A percentile compares a stretch with the other conserved stretches of the same genome.
These are phyloP conservation scores for Erodium chrysanthum DNA, from an alignment of 441 rosid species.

Conservation along the genomic window DNA sequence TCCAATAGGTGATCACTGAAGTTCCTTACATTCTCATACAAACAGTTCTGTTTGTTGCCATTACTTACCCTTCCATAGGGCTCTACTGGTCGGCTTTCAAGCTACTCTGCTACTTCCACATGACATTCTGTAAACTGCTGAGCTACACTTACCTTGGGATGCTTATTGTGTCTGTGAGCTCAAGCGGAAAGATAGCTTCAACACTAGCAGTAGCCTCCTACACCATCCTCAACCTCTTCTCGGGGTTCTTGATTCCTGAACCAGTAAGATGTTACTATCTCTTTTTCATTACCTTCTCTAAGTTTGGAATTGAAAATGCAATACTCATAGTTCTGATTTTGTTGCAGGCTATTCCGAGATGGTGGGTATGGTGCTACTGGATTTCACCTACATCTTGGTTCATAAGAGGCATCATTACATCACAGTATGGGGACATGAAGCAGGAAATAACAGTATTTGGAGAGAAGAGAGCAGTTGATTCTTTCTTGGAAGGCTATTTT, in stretches of 20 bases:
- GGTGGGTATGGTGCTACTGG: conserved; percentile 41
- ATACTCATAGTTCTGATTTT: neutral
- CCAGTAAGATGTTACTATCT: conserved; percentile 9
- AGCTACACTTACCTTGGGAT: conserved; percentile 18
- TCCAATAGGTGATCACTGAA: neutral
- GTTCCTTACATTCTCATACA: neutral
- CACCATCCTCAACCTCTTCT: conserved; percentile 18
- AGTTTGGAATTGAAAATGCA: too few relatives aligned
- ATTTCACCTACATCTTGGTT: conserved; percentile 32
- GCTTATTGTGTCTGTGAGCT: conserved; percentile 11
- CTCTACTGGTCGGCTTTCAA: conserved; percentile 25
- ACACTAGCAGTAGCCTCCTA: conserved; percentile 6
- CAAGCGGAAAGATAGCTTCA: conserved; percentile 12
- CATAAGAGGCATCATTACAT: conserved; percentile 26
- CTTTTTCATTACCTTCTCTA: too few relatives aligned
- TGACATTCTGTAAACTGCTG: conserved; percentile 9
- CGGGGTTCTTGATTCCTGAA: conserved; percentile 19
- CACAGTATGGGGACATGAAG: conserved; percentile 33
- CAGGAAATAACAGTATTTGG: conserved; percentile 24
- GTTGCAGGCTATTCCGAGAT: conserved; percentile 30
- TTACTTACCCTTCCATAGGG: conserved; percentile 29
- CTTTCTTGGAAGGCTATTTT: conserved; percentile 21
- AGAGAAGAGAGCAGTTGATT: conserved; percentile 19
- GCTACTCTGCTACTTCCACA: conserved; percentile 15
- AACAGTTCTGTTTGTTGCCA: conserved; percentile 20